Evolutionary conservation across 1,284 basidiomycete genomes (phyloP), one percentile per base, ranked within the genome.

Genomic region (Boletus smithii): DNA sequence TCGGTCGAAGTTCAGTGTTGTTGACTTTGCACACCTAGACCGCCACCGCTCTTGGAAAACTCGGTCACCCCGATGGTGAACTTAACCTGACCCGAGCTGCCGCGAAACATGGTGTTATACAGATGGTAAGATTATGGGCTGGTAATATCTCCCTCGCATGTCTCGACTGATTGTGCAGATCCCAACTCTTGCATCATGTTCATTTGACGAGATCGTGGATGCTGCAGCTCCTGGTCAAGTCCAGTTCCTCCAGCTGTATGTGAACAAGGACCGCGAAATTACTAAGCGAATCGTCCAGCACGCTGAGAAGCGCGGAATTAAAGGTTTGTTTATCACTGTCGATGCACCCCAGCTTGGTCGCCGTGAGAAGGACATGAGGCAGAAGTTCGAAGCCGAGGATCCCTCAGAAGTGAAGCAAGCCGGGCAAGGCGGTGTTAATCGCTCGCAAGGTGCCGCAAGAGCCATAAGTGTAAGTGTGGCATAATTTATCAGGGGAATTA

Each of bases 361-460:
- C 20, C 79, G 92, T 48, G 91, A 94, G 67, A 91, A 92, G 74
- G 94, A 97, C 63, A 97, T 97, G 95, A 77, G 95, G 32, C 89
- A 89, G 78, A 95, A 94, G 65, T 97, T 97, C 55, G 92, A 92
- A 34, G 93, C 87, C 8, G 84, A 83, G 35, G 89, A 90, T 52
- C 87, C 89, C 4, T 80, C 88, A 58, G 81, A 85, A 66, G 74
- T 85, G 23, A 73, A 66, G 17, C 76, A 78, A 65, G 66, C 74
- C 27, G 73, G 77, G 23, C 74, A 81, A 47, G 72, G 78, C 51
- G 75, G 75, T 18, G 77, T 93, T 18, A 85, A 95, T 61, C 80
- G 91, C 36, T 86, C 88, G 32, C 90, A 95, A 66, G 94, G 94
- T 39, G 95, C 92, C 4, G 94, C 95, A 2, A 76, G 93, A 50